phyloP scores from a whole-genome alignment of 2,329 filamentous ascomycete genomes.

The Xylariaceae sp. region DNA sequence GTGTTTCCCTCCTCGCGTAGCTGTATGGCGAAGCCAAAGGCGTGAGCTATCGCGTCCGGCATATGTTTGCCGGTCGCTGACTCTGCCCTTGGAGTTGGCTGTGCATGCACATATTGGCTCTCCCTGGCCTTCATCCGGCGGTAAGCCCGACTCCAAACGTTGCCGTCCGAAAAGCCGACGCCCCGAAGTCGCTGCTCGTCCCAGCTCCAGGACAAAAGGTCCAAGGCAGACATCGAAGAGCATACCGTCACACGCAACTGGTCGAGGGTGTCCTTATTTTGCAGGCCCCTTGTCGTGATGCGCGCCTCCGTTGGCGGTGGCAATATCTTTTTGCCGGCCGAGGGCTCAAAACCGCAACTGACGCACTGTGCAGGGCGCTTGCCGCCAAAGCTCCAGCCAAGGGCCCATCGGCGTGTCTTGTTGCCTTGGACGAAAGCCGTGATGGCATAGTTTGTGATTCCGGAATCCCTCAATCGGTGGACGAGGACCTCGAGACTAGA shows the following conservation, averaged over 20 bases:
- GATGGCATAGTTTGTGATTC: constrained; percentile 72
- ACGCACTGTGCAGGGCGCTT: constrained; percentile 49
- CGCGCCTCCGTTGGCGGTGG: constrained; percentile 34
- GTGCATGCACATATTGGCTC: constrained; percentile 15
- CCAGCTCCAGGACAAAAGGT: constrained; percentile 59
- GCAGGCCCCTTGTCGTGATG: constrained; percentile 29
- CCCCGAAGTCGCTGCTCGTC: constrained; percentile 45
- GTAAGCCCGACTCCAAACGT: constrained; percentile 74
- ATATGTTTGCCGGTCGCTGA: constrained; percentile 3
- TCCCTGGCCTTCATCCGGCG: constrained; percentile 48
- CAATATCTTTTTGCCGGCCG: constrained; percentile 33
- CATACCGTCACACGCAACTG: constrained; percentile 26
- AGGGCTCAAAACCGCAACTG: constrained; percentile 35
- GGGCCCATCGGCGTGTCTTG: constrained; percentile 76
- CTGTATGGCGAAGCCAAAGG: constrained; percentile 53
- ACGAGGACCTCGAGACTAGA: constrained; percentile 59
- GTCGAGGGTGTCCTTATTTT: constrained; percentile 1
- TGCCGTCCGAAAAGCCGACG: constrained; percentile 55
- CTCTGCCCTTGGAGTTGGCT: constrained; percentile 10
- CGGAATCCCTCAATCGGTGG: constrained; percentile 45
- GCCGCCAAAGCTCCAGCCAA: constrained; percentile 77
- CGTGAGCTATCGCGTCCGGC: constrained; percentile 28
- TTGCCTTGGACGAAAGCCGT: constrained; percentile 70
- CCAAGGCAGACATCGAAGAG: constrained; percentile 44
- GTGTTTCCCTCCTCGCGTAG: constrained; percentile 31